phyloP scores from a whole-genome alignment of 306 rosid genomes.

The Prunus mongolica region DNA sequence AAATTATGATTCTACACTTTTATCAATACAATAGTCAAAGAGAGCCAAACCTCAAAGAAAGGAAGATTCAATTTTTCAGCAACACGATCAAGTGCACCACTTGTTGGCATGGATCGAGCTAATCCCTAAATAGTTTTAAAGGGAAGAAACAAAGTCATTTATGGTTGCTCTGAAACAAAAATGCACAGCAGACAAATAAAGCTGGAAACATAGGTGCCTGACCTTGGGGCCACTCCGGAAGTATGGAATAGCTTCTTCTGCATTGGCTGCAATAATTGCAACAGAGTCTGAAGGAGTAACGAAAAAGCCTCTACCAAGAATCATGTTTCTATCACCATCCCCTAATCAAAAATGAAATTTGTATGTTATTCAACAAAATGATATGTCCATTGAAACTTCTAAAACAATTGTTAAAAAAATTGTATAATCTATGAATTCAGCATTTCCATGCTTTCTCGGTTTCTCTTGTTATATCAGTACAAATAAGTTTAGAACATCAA shows the following conservation, averaged over 20 bases:
- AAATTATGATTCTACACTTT: background rate
- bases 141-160: background rate
- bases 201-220: constrained; percentile 6
- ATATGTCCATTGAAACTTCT: background rate
- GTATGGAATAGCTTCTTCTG: constrained; percentile 83
- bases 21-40: background rate
- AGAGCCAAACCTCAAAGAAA: constrained; percentile 72
- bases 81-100: constrained; percentile 90
- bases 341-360: constrained; percentile 40
- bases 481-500: background rate
- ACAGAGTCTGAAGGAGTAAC: constrained; percentile 99
- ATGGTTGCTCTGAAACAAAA: constrained; percentile 6
- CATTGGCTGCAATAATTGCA: constrained; percentile 95
- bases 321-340: constrained; percentile 99
- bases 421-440: background rate
- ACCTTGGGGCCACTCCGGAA: constrained; percentile 72
- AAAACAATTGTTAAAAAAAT: background rate
- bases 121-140: constrained; percentile 60
- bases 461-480: background rate
- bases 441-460: background rate
- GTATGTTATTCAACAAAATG: constrained; percentile 7
- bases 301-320: constrained; percentile 78
- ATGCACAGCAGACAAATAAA: background rate
- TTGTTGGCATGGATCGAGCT: constrained; percentile 98
- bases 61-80: constrained; percentile 86